Base-by-base conservation (phyloP, 2,329 filamentous ascomycete species). In the Fusarium sp. region DNA sequence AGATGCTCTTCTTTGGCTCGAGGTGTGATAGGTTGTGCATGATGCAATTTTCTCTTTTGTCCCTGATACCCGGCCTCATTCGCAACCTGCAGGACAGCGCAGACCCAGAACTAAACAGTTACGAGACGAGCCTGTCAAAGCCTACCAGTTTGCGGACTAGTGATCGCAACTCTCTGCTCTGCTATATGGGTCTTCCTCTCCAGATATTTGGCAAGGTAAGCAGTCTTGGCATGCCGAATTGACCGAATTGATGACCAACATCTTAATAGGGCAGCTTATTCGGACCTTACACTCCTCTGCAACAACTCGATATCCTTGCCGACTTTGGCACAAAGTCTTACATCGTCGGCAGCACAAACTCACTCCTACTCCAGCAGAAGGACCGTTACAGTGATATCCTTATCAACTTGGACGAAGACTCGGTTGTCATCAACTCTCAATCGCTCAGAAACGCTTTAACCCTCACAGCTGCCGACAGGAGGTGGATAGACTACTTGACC, bases 1-100 rank as follows among this genome's bases (percentile, higher is more conserved):
- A 97, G 94, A 98, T 98, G 92, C 89, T 99, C 54, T 98, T 99
- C 82, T 99, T 98, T 75, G 94, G 96, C 65, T 94, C 95, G n/a
- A 90, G 94, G 73, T 98, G 96, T 79, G 96, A 99, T 79, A 88
- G 92, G 68, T 83, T 99, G 71, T 99, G 96, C 86, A 97, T 98
- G 92, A 94, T 97, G 81, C 96, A 99, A 79, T 99, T 98, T 82
- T 96, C 95, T 43, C 87, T 99, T 45, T 91, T 99, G 72, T 97
- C 95, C 53, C 84, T 99, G 75, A 96, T 99, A 82, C 96, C 96
- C 46, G 94, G 94, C 62, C 87, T 99, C 58, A 90, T 98, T 75
- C 89, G 93, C 74, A 93, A 92, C 74, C 86, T 99, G n/a, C 90
- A 96, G 80, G 96, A 99, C 80, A 96, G 93, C 74, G 95, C 96